phyloP scores from a whole-genome alignment of 2,329 filamentous ascomycete genomes.

The Beauveria sp. region DNA sequence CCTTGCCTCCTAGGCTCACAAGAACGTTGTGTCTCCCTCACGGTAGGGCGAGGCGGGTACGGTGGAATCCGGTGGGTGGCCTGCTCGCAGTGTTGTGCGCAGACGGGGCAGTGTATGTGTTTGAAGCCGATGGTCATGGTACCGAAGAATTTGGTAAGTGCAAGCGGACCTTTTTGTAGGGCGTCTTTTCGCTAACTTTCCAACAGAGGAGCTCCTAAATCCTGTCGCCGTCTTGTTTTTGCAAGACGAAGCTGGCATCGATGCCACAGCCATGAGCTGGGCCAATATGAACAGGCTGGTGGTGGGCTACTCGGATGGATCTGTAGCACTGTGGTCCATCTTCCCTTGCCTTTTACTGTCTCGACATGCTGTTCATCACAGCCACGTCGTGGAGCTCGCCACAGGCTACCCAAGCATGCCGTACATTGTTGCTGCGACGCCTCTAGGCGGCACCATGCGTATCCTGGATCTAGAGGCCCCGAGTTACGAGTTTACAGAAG shows the following conservation, averaged over 20 bases:
- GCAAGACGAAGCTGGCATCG: slow-evolving; percentile 37
- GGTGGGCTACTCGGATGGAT: slow-evolving; percentile 49
- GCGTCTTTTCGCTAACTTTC: slow-evolving; percentile 18
- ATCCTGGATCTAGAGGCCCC: slow-evolving; percentile 46
- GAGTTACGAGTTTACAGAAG: slow-evolving; percentile 45
- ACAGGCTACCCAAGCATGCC: slow-evolving; percentile 50
- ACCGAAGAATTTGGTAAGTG: slow-evolving; percentile 33
- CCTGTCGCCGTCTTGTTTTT: slow-evolving; percentile 38
- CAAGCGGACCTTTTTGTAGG: not conserved
- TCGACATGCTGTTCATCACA: slow-evolving; percentile 46
- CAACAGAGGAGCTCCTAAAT: slow-evolving; percentile 35
- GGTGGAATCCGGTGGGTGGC: slow-evolving; percentile 44
- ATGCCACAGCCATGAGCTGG: slow-evolving; percentile 48
- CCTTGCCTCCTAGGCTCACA: slow-evolving; percentile 28
- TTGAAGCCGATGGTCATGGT: slow-evolving; percentile 31
- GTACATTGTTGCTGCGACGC: slow-evolving; percentile 46
- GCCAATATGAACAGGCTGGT: slow-evolving; percentile 46
- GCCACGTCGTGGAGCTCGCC: slow-evolving; percentile 44
- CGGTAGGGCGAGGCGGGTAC: slow-evolving; percentile 42
- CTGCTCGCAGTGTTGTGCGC: slow-evolving; percentile 42
- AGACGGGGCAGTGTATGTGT: slow-evolving; percentile 42
- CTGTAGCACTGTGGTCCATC: slow-evolving; percentile 49
- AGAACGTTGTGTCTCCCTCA: slow-evolving; percentile 41
- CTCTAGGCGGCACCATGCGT: slow-evolving; percentile 45
- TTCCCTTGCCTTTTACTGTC: slow-evolving; percentile 40